Base-by-base conservation (phyloP, 805 yeast genomes). In the Yarrowia bubula region DNA sequence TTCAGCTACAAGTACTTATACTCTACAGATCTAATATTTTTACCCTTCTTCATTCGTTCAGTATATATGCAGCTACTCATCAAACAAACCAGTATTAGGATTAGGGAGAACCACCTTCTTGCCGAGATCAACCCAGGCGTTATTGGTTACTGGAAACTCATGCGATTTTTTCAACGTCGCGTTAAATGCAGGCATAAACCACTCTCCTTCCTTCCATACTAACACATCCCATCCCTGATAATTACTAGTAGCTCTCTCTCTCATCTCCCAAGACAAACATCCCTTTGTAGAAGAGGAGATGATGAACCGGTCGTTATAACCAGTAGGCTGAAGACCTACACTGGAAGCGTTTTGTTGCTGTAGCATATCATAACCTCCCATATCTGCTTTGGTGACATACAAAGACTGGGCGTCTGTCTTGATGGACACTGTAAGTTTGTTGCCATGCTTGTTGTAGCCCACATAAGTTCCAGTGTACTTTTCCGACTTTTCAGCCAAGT, bases 161-260 rank as follows among this genome's bases (percentile, higher is more conserved):
- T 15, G 17, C 8, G 31, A 15, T 8, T n/a, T 55, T 13, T 31
- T 31, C 38, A 55, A 13, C 7, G 47, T 55, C 4, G 39, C 15
- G 39, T 55, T 55, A 39, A 55, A 41, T 11, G 61, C 61, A 39
- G 61, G 61, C 11, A 55, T 2, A 2, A 10, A 3, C 61, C 61
- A 55, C 9, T 11, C 22, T n/a, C 61, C 61, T 4, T 55, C 47
- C 6, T 41, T 32, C 61, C 61, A 55, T 1, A 39, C 47, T 3
- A 55, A 7, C 2, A 55, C 61, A 31, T 55, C 61, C 17, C 39
- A 11, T 5, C 61, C 61, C 38, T 55, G 61, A 39, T 41, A 22
- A 13, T 41, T n/a, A 4, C 61, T 55, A 3, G 61, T 55, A 7
- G 31, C 37, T 41, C 61, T 31, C 11, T 55, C 61, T 31, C 61